Conservation (phyloP, 139 green algal genomes). For the Chlorella sp. region DNA sequence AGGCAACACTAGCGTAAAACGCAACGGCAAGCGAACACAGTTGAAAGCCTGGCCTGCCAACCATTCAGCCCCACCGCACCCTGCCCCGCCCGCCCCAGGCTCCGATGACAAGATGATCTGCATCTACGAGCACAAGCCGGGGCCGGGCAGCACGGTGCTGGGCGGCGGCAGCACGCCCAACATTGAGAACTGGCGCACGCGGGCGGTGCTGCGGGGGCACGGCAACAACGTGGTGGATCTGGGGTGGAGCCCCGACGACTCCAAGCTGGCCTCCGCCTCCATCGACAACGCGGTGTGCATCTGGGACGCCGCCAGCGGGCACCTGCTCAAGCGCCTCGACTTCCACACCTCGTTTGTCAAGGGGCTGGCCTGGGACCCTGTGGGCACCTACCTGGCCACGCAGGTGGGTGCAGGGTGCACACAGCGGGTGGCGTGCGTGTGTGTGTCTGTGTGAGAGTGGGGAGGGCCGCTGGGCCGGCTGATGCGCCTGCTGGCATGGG, state of each 20-base stretch:
- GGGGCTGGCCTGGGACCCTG: conserved; percentile 96
- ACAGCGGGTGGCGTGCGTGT: not conserved
- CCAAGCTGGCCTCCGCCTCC: conserved; percentile 76
- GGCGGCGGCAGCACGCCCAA: conserved; percentile 41
- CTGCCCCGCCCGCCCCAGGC: conserved; percentile 32
- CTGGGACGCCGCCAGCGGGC: conserved; percentile 56
- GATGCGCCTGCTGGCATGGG: not conserved
- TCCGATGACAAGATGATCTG: conserved; percentile 81
- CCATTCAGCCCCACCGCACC: too few relatives aligned
- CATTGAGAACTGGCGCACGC: conserved; percentile 89
- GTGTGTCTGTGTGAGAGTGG: not conserved
- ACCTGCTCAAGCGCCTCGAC: conserved; percentile 46
- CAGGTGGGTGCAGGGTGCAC: conserved; percentile 40
- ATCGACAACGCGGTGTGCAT: conserved; percentile 87
- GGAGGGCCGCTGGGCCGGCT: not conserved
- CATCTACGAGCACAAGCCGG: conserved; percentile 73
- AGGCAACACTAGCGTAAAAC: too few relatives aligned
- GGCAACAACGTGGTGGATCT: conserved; percentile 87
- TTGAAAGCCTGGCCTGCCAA: not conserved
- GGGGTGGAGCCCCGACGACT: conserved; percentile 81
- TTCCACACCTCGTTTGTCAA: conserved; percentile 90
- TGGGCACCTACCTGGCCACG: conserved; percentile 86
- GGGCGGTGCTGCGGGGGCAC: conserved; percentile 75
- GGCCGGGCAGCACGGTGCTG: conserved; percentile 47
- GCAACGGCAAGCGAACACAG: too few relatives aligned